A percentile compares a stretch with the other conserved stretches of the same genome.
These are phyloP conservation scores for Lipomyces spencermartinsiae DNA, from an alignment of 805 yeast species.

Conservation along the genomic window DNA sequence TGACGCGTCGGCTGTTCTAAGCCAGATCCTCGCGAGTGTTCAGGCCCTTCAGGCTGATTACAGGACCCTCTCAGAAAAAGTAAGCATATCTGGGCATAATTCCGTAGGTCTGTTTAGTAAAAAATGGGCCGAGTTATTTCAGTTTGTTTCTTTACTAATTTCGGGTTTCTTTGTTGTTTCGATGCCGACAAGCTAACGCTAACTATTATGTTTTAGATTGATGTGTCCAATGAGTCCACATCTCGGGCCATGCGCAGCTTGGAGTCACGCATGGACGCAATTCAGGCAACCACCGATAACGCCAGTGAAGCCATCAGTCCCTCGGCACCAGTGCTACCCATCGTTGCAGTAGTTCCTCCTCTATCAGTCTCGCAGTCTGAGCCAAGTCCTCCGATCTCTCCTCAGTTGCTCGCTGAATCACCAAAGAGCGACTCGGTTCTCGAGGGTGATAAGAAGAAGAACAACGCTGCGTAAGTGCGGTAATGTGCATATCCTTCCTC, in stretches of 20 bases:
- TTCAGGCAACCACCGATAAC: slow-evolving; percentile 10
- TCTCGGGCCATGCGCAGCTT: slow-evolving; percentile 17
- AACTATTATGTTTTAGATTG: slow-evolving; percentile 16
- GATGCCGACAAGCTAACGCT: not conserved
- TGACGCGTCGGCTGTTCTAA: slow-evolving; percentile 20
- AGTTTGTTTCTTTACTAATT: slow-evolving; percentile 16
- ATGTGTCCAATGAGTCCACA: slow-evolving; percentile 17
- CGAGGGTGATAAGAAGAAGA: slow-evolving; percentile 6
- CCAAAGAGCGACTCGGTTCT: not conserved
- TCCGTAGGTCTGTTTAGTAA: slow-evolving; percentile 16
- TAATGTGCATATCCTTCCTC: not conserved
- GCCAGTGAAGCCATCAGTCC: slow-evolving; percentile 6
- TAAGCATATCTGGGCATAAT: slow-evolving; percentile 16
- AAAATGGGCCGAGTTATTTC: slow-evolving; percentile 17
- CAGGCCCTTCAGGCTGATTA: slow-evolving; percentile 32
- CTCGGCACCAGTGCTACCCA: not conserved
- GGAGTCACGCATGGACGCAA: slow-evolving; percentile 22
- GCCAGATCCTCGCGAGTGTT: slow-evolving; percentile 30
- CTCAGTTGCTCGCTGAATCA: slow-evolving; percentile 25
- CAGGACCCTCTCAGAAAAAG: slow-evolving; percentile 33
- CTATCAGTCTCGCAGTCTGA: slow-evolving; percentile 18
- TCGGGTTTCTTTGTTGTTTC: slow-evolving; percentile 7
- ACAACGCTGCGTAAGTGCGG: slow-evolving; percentile 5
- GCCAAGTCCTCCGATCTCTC: slow-evolving; percentile 35
- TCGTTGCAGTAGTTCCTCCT: slow-evolving; percentile 4